These are phyloP conservation scores for Dalbergia cultrata DNA, from an alignment of 306 rosid species.

Conservation along the genomic window DNA sequence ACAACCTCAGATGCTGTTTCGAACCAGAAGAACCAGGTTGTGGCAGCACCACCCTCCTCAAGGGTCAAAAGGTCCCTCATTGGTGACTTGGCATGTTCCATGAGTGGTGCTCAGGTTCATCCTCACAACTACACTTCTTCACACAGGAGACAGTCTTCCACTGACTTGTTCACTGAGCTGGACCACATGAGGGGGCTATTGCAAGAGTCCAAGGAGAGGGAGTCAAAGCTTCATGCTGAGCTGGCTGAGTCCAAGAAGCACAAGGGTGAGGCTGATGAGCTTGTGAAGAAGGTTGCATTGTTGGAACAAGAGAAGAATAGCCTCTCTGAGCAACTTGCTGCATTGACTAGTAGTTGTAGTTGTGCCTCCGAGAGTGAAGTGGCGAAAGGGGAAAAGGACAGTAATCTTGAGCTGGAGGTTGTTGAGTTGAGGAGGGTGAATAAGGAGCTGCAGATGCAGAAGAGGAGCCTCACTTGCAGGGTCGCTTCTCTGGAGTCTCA, in stretches of 20 bases:
- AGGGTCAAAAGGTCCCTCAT: conserved; percentile 85
- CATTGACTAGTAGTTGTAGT: not conserved
- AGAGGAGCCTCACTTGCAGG: conserved; percentile 82
- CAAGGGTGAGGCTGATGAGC: conserved; percentile 64
- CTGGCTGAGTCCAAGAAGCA: conserved; percentile 64
- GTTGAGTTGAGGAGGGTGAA: conserved; percentile 88
- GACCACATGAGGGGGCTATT: conserved; percentile 85
- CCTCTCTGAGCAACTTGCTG: conserved; percentile 65
- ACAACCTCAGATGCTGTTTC: conserved; percentile 52
- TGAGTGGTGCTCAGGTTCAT: conserved; percentile 69
- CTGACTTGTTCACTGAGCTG: conserved; percentile 87
- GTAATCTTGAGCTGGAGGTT: conserved; percentile 79
- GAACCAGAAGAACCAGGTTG: conserved; percentile 61
- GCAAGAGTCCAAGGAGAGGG: conserved; percentile 88
- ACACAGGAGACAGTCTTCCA: conserved; percentile 90
- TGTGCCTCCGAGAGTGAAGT: conserved; percentile 55
- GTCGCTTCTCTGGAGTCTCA: conserved; percentile 76
- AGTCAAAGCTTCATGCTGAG: conserved; percentile 82
- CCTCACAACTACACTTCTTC: conserved; percentile 68
- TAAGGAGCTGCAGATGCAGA: conserved; percentile 94
- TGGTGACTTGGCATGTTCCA: conserved; percentile 78
- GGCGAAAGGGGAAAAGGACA: conserved; percentile 52
- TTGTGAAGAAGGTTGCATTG: conserved; percentile 56
- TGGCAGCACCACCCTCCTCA: conserved; percentile 64
- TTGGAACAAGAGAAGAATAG: conserved; percentile 73